These are phyloP conservation scores for Puccinia hordei DNA, from an alignment of 1,284 basidiomycete species.

Conservation along the genomic window DNA sequence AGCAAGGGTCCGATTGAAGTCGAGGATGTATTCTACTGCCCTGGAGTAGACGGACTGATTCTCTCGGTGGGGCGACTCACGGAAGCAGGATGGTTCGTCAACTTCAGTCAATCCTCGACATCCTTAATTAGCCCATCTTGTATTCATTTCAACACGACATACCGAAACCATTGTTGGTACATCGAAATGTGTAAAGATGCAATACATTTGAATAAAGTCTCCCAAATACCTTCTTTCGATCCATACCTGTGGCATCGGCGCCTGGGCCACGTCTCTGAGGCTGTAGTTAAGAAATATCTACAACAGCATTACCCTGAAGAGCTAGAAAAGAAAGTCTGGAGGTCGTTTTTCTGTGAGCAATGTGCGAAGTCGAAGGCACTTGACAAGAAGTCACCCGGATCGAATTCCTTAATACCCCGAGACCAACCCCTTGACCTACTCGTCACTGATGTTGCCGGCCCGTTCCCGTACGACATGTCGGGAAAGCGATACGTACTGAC, in stretches of 20 bases:
- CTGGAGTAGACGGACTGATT: background rate
- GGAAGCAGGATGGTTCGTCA: background rate
- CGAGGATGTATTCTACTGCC: slow-evolving; percentile 2
- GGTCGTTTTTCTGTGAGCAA: background rate
- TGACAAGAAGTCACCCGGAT: background rate
- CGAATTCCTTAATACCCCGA: background rate
- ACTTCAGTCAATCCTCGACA: background rate
- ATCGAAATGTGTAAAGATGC: background rate
- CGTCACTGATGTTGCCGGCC: background rate
- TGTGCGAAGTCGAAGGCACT: background rate
- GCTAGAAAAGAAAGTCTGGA: background rate
- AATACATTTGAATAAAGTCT: background rate
- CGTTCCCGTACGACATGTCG: background rate
- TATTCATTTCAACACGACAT: background rate
- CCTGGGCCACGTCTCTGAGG: background rate
- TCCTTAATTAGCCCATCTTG: background rate
- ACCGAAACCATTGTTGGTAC: slow-evolving; percentile 11
- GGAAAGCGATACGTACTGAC: background rate
- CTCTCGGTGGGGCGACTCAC: background rate
- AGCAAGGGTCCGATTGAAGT: background rate
- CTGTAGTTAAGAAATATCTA: background rate
- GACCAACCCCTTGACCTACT: slow-evolving; percentile 4
- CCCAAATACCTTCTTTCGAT: background rate
- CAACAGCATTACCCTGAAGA: background rate
- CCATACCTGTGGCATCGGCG: background rate